phyloP scores from a whole-genome alignment of 1,284 basidiomycete species.

The Inonotus obliquus region DNA sequence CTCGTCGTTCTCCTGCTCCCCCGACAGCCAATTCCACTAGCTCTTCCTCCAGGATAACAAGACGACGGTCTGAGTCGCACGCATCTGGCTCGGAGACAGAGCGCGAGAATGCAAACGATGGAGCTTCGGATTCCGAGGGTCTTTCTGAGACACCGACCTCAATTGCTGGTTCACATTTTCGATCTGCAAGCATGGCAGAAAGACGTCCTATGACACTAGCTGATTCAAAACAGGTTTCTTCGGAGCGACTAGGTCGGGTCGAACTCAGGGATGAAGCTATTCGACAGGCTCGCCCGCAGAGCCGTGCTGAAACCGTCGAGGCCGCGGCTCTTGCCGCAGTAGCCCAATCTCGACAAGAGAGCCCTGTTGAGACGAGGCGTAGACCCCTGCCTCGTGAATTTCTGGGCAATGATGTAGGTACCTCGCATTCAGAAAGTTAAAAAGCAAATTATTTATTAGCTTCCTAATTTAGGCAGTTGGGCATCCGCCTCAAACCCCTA shows the following conservation, averaged over 20 bases:
- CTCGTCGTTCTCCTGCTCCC: constrained; percentile 26
- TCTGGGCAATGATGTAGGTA: constrained; percentile 26
- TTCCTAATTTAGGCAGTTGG: constrained; percentile 3
- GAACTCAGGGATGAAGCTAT: constrained; percentile 27
- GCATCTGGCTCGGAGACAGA: constrained; percentile 74
- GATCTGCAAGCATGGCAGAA: constrained; percentile 31
- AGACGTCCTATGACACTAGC: constrained; percentile 50
- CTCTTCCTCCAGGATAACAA: constrained; percentile 23
- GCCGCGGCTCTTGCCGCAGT: constrained; percentile 58
- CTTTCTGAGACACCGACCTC: constrained; percentile 37
- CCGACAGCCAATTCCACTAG: constrained; percentile 30
- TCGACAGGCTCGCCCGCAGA: constrained; percentile 9
- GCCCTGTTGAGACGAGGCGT: constrained; percentile 37
- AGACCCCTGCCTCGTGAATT: constrained; percentile 62
- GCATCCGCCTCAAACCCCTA: constrained; percentile 13
- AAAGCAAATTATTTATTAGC: not conserved
- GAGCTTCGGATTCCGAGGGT: constrained; percentile 38
- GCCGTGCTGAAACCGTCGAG: constrained; percentile 35
- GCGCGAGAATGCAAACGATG: constrained; percentile 44
- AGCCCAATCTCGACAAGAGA: constrained; percentile 43
- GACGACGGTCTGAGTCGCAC: constrained; percentile 12
- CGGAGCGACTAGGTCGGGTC: constrained; percentile 26
- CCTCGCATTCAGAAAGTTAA: not conserved
- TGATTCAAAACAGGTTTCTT: constrained; percentile 43
- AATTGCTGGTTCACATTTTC: constrained; percentile 26